Percentiles rank a stretch among this genome's conserved stretches.
Evolutionary conservation across 805 yeast species (phyloP).

Genomic region (Monosporozyma solicola): DNA sequence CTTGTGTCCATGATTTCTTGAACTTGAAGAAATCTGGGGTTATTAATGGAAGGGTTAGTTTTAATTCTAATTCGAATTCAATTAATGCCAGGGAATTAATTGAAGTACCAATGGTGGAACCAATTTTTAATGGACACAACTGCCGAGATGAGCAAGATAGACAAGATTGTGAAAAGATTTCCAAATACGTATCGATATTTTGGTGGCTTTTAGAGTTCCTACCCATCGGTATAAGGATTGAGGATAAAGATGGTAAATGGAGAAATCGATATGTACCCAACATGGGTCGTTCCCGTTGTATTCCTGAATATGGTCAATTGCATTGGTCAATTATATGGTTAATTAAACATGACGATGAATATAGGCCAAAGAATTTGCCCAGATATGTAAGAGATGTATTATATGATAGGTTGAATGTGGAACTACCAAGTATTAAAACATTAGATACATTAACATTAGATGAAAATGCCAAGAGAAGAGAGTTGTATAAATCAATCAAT

Average conservation of each 20-base stretch:
- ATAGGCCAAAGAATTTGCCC: constrained; percentile 40
- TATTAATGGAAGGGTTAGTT: neutral
- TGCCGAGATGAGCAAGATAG: neutral
- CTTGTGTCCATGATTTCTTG: constrained; percentile 46
- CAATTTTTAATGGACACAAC: neutral
- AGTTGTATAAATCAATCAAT: constrained; percentile 4
- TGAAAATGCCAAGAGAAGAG: neutral
- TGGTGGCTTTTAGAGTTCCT: constrained; percentile 61
- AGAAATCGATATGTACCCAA: constrained; percentile 43
- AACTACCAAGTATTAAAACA: constrained; percentile 1
- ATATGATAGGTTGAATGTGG: constrained; percentile 12
- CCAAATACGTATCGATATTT: constrained; percentile 15
- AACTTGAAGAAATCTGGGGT: constrained; percentile 13
- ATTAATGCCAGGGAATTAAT: neutral
- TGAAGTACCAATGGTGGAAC: neutral
- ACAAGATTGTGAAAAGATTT: neutral
- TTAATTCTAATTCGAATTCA: too few relatives aligned
- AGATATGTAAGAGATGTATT: constrained; percentile 23
- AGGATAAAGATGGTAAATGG: constrained; percentile 43
- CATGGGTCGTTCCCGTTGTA: constrained; percentile 42
- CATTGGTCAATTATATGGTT: constrained; percentile 65
- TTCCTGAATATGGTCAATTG: constrained; percentile 39
- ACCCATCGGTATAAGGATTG: constrained; percentile 48
- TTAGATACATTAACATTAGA: neutral
- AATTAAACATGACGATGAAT: constrained; percentile 37